Evolutionary conservation across 768 basidiomycete species (phyloP), one percentile per base, ranked within the genome.

Genomic region (Psilocybe sp.): DNA sequence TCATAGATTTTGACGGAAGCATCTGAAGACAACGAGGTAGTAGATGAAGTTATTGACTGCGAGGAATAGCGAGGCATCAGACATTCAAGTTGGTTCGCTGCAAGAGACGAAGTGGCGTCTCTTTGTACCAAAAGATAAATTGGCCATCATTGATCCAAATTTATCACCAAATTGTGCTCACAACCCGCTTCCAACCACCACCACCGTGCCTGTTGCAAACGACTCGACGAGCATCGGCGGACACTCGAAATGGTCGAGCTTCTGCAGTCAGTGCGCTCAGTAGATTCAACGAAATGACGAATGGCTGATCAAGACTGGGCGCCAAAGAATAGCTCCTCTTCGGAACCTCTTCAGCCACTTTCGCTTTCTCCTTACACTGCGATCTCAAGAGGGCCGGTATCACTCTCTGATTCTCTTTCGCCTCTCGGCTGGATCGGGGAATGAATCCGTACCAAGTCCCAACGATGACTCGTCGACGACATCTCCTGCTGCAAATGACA

Each of bases 371-470:
- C 61, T 84, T 11, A 84, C 78, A 0, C 68, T 85, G 13, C 76
- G 84, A n/a, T 84, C 83, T 1, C 68, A 74, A 39, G 72, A 79
- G 51, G 80, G 80, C 33, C 64, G 63, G 23, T 85, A 86, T 55
- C 81, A 81, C 58, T 77, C 82, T 3, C 67, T 87, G 16, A 82
- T 87, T 36, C 69, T 87, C 23, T 88, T 88, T 63, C 76, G 84
- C 31, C 71, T 88, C 2, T 72, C 81, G 1, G 59, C 75, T 15
- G 63, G 56, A 34, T 48, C 53, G 7, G 57, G 58, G 9, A 41
- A 12, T 9, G n/a, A 52, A 7, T 50, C 51, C 4, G 28, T 47
- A 35, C 43, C 42, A 19, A 5, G 33, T 8, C 20, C 8, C 28
- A 46, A 44, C 12, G 14, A 41, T 16, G 41, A 45, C 23, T 16